Base-by-base conservation (phyloP, 1,284 basidiomycete genomes). In the Rhodotorula sp. region DNA sequence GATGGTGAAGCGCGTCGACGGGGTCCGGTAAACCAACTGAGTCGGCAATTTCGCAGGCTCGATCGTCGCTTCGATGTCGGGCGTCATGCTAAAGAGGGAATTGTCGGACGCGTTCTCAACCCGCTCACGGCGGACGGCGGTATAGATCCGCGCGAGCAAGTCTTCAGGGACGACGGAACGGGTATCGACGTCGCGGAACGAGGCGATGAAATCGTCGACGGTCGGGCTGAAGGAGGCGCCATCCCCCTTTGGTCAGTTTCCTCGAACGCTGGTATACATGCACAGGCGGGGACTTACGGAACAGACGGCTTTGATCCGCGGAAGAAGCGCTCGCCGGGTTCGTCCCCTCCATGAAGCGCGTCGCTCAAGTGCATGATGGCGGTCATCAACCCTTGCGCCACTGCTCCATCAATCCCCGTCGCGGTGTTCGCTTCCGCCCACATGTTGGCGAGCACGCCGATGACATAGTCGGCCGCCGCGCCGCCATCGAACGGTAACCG, bases 371-470 rank as follows among this genome's bases (percentile, higher is more conserved):
- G 90, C 73, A 95, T 88, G 68, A 95, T 88, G 2, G 92, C 89
- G 63, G 92, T 83, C 72, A 91, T 89, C 78, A 87, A 88, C 81
- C 91, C 89, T 78, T 89, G 93, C 3, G 89, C 85, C 34, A 93
- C 86, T 19, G 66, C 68, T 5, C 74, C 71, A 34, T 74, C 75
- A 55, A 70, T 66, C 0, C 69, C 76, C 48, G 86, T 84, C 59
- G 85, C 85, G 21, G 88, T 86, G 79, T 99, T 99, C n/a, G 90
- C 89, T 69, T 90, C 88, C 75, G 91, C 90, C 91, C 94, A 99
- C 38, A 90, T 86, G 72, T 87, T 85, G 12, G 93, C 91, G 79
- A 99, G 95, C 16, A 89, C 87, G 26, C 80, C 75, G 43, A 87
- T 81, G 31, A 87, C 77, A 34, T 81, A 79, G 80, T 97, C 93